Evolutionary conservation across 1,284 basidiomycete species (phyloP), one percentile per base, ranked within the genome.

Genomic region (Leccinum pachyderme): DNA sequence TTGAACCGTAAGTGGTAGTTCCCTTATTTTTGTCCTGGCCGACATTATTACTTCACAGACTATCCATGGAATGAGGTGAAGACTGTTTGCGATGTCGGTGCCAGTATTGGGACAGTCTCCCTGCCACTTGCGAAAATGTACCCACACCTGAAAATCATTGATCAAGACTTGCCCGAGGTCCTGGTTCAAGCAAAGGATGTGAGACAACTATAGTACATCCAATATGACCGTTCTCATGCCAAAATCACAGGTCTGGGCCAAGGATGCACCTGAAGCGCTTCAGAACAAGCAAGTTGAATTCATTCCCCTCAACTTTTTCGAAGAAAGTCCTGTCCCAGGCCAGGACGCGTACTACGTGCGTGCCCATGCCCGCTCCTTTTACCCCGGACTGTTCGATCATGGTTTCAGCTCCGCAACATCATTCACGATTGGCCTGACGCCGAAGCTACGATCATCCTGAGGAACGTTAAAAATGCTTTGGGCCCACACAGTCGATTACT

Each of bases 41-140:
- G 45, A 49, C n/a, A 7, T 6, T 11, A 13, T 37, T 12, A 7
- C 41, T 44, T 27, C 0, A 2, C 24, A 67, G 66, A 70, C 27
- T 80, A 77, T 61, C 76, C 79, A 9, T 83, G 79, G 81, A 56
- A 64, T 24, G 61, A 65, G 7, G 64, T 78, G 2, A 68, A 75
- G 0, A 72, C 69, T 0, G 59, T 84, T 8, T 78, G 76, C 35
- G 82, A 83, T 61, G 69, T 84, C 9, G 81, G 78, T 2, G 73
- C 77, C 1, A 76, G 80, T 2, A 64, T 75, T 25, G 81, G 82
- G 0, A 62, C 72, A 15, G 63, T 78, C n/a, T 68, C 75, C 3
- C 65, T 81, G 13, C 69, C 72, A 18, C 69, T 84, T 5, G 63
- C 73, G 0, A 75, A 72, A 57, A 61, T 61, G 11, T 71, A 75